Percentiles rank a stretch among this genome's conserved stretches.
Conservation (phyloP, 495 filamentous ascomycete genomes). For the Oleoguttula mirabilis region DNA sequence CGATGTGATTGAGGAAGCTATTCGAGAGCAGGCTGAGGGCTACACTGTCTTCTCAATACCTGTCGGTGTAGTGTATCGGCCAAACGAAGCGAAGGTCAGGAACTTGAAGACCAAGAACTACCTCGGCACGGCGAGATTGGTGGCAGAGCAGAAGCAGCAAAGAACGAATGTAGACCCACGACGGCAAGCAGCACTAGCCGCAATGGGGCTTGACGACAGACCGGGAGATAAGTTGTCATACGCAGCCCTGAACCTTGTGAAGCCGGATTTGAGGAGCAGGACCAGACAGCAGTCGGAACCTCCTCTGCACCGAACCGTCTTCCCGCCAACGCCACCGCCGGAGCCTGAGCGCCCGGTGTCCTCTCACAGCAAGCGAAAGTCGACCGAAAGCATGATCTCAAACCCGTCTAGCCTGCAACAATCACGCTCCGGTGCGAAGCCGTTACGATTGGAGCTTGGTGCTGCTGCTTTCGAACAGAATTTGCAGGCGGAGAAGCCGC, state of each 20-base stretch:
- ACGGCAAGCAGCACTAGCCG: slow-evolving; percentile 24
- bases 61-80: slow-evolving; percentile 85
- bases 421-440: slow-evolving; percentile 26
- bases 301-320: slow-evolving; percentile 71
- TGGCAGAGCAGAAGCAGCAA: slow-evolving; percentile 67
- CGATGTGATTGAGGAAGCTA: slow-evolving; percentile 95
- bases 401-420: slow-evolving; percentile 23
- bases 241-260: slow-evolving; percentile 81
- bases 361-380: slow-evolving; percentile 7
- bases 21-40: slow-evolving; percentile 83
- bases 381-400: slow-evolving; percentile 9
- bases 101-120: slow-evolving; percentile 97
- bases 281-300: slow-evolving; percentile 78
- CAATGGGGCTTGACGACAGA: slow-evolving; percentile 55
- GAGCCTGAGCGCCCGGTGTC: slow-evolving; percentile 52
- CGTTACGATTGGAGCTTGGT: slow-evolving; percentile 28
- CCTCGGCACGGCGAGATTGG: slow-evolving; percentile 80
- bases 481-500: slow-evolving; percentile 19
- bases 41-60: slow-evolving; percentile 99
- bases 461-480: slow-evolving; percentile 30
- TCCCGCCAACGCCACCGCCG: slow-evolving; percentile 92
- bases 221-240: slow-evolving; percentile 70
- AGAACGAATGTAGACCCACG: slow-evolving; percentile 22
- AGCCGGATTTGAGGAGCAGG: slow-evolving; percentile 60
- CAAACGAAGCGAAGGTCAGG: slow-evolving; percentile 94